Evolutionary conservation across 495 filamentous ascomycete species (phyloP).

Genomic region (Penicillium waksmanii): DNA sequence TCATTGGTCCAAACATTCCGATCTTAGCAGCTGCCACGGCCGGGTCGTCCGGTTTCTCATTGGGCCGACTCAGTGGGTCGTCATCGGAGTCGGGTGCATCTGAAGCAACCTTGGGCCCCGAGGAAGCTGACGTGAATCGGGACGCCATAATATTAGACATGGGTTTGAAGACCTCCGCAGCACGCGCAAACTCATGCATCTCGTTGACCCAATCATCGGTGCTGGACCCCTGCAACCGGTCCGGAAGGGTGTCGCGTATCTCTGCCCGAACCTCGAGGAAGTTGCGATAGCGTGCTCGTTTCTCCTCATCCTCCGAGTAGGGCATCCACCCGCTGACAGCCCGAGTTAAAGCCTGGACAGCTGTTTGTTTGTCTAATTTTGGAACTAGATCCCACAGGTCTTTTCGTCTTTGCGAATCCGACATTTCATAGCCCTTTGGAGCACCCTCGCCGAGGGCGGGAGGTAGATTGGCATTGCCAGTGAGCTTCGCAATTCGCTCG

Average conservation of each 20-base stretch:
- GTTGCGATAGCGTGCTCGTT: slow-evolving; percentile 73
- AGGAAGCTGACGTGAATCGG: slow-evolving; percentile 79
- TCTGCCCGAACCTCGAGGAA: slow-evolving; percentile 84
- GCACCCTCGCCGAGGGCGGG: slow-evolving; percentile 72
- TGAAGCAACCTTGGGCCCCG: slow-evolving; percentile 45
- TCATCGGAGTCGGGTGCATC: slow-evolving; percentile 42
- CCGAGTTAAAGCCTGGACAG: slow-evolving; percentile 73
- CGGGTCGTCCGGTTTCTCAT: slow-evolving; percentile 71
- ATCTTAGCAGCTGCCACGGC: slow-evolving; percentile 86
- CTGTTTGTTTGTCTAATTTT: slow-evolving; percentile 70
- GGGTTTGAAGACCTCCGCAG: slow-evolving; percentile 90
- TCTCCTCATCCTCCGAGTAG: slow-evolving; percentile 79
- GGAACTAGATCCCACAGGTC: slow-evolving; percentile 71
- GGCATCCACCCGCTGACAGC: slow-evolving; percentile 79
- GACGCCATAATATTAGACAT: slow-evolving; percentile 90
- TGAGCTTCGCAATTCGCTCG: slow-evolving; percentile 72
- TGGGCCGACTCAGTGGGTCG: slow-evolving; percentile 57
- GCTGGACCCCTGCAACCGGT: slow-evolving; percentile 56
- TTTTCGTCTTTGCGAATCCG: slow-evolving; percentile 59
- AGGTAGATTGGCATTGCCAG: slow-evolving; percentile 77
- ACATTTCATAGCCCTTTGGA: slow-evolving; percentile 63
- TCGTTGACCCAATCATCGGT: slow-evolving; percentile 81
- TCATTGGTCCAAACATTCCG: slow-evolving; percentile 92
- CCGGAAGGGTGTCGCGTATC: slow-evolving; percentile 59
- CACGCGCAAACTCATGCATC: slow-evolving; percentile 83